Conservation (phyloP, 768 basidiomycete genomes). For the Cyclocybe aegerita region DNA sequence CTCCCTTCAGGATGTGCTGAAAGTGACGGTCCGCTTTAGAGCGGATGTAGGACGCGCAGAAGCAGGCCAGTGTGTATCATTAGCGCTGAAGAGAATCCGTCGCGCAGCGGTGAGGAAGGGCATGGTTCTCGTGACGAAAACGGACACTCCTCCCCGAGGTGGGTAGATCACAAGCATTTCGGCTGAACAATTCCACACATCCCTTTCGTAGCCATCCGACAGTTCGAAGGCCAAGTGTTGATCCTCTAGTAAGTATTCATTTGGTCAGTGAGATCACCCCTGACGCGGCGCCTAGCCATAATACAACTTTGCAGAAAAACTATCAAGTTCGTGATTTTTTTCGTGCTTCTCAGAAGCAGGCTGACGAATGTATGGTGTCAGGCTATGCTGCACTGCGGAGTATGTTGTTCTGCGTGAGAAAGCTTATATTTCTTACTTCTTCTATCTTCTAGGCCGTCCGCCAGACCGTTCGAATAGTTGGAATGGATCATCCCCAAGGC, state of each 20-base stretch:
- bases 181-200: not conserved
- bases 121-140: conserved; percentile 87
- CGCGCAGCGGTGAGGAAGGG: conserved; percentile 85
- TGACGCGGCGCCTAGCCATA: conserved; percentile 54
- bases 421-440: conserved; percentile 2
- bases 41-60: conserved; percentile 83
- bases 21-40: conserved; percentile 33
- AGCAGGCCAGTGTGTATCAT: conserved; percentile 93
- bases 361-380: conserved; percentile 18
- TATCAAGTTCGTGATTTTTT: conserved; percentile 67
- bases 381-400: conserved; percentile 94
- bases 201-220: conserved; percentile 56
- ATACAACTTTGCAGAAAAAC: conserved; percentile 89
- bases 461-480: conserved; percentile 90
- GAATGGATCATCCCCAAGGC: conserved; percentile 87
- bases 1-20: not conserved
- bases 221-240: conserved; percentile 92
- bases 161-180: conserved; percentile 9
- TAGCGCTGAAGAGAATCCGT: conserved; percentile 88
- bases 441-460: conserved; percentile 64
- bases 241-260: conserved; percentile 74
- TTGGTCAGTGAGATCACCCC: conserved; percentile 1
- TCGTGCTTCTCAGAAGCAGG: no score
- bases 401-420: conserved; percentile 30
- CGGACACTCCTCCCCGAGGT: conserved; percentile 79